Evolutionary conservation across 1,139 yeast genomes (phyloP).

Genomic region (Pneumocystis carinii): DNA sequence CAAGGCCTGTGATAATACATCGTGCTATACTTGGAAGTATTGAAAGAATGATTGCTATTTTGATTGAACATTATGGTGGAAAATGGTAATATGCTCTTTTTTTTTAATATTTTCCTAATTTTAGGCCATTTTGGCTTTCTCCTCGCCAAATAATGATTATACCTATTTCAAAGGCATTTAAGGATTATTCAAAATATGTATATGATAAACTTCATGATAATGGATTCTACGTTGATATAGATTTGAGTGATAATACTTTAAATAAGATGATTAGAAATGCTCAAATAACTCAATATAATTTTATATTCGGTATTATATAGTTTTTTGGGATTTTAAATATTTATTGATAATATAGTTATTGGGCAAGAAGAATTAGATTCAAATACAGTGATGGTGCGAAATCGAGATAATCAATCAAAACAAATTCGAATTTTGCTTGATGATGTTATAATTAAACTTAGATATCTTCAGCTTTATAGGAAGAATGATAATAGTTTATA

Average conservation of each 20-base stretch:
- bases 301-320: slow-evolving; percentile 31
- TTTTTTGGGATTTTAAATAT: neutral
- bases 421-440: slow-evolving; percentile 19
- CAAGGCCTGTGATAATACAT: slow-evolving; percentile 81
- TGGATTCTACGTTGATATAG: slow-evolving; percentile 58
- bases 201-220: slow-evolving; percentile 38
- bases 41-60: slow-evolving; percentile 80
- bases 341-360: slow-evolving; percentile 29
- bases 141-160: slow-evolving; percentile 85
- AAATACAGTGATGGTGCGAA: slow-evolving; percentile 51
- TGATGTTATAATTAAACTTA: slow-evolving; percentile 19
- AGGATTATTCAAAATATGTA: slow-evolving; percentile 38
- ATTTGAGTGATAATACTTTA: slow-evolving; percentile 53
- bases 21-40: slow-evolving; percentile 91
- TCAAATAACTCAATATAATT: slow-evolving; percentile 68
- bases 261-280: slow-evolving; percentile 67
- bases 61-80: slow-evolving; percentile 82
- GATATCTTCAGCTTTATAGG: slow-evolving; percentile 20
- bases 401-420: slow-evolving; percentile 41
- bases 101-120: neutral
- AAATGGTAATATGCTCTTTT: slow-evolving; percentile 39
- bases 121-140: slow-evolving; percentile 75
- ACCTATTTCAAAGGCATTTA: slow-evolving; percentile 56
- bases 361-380: slow-evolving; percentile 71
- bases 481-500: slow-evolving; percentile 34